phyloP scores from a whole-genome alignment of 495 filamentous ascomycete genomes.

The Xylaria flabelliformis region DNA sequence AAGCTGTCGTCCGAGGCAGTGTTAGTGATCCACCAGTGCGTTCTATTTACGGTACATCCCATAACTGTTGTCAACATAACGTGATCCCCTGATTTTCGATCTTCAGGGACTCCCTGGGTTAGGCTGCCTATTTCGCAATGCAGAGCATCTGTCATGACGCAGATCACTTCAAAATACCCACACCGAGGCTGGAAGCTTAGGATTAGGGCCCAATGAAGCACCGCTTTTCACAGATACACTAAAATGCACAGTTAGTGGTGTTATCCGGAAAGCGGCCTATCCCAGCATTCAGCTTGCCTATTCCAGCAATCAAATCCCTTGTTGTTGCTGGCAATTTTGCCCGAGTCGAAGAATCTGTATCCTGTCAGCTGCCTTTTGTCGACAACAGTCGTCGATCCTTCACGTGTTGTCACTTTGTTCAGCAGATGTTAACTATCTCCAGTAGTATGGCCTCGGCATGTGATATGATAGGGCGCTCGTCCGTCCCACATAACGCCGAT shows the following conservation, averaged over 20 bases:
- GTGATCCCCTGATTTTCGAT: constrained; percentile 12
- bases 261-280: neutral
- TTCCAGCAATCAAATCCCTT: neutral
- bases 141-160: constrained; percentile 7
- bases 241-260: neutral
- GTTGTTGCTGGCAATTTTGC: neutral
- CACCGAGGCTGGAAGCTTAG: neutral
- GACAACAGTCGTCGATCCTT: constrained; percentile 17
- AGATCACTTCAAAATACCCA: constrained; percentile 15
- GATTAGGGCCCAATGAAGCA: constrained; percentile 8
- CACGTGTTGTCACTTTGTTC: neutral
- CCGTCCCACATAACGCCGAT: constrained; percentile 17
- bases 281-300: constrained; percentile 11
- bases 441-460: constrained; percentile 12
- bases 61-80: neutral
- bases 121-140: neutral
- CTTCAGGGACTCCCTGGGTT: neutral
- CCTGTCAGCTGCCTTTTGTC: constrained; percentile 17
- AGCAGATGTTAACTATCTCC: neutral
- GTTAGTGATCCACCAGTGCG: neutral
- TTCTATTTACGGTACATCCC: constrained; percentile 13
- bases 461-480: constrained; percentile 6
- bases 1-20: neutral
- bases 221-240: neutral
- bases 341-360: neutral